Base-by-base conservation (phyloP, 345 rosid species). In the Linum tenue region DNA sequence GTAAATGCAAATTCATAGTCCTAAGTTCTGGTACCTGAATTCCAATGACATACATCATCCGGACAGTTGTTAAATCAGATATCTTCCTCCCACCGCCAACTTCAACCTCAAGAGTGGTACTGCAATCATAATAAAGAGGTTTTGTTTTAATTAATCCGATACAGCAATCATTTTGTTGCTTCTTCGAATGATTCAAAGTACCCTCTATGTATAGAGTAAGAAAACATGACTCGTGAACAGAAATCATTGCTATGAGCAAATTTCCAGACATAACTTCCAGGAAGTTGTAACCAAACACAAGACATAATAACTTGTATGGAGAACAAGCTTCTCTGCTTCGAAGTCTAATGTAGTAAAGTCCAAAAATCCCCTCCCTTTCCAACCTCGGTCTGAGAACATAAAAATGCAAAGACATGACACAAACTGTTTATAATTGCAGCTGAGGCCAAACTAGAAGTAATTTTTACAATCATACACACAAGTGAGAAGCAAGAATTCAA, bases 11-110 rank as follows among this genome's bases (percentile, higher is more conserved):
- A 50, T 42, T 37, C 35, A 12, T 50, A 37, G 35, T 59, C 36
- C 62, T 22, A 22, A 10, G 8, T 59, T 14, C 7, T 6, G n/a
- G 59, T 77, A 94, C 99, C 97, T 80, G 88, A 71, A 95, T 75
- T 71, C 99, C 98, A 63, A 95, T 70, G 68, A 84, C 72, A 75
- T 86, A 95, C 77, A 87, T 64, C 86, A 82, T 78, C 69, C 96
- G 85, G 55, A 89, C 79, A 8, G 91, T 84, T 75, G 96, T 89
- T 78, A 91, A 89, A 65, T 86, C 84, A 4, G 94, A 91, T 63
- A 91, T 55, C 80, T 95, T 87, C 74, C 99, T 85, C 72, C 98
- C 97, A 48, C 95, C 98, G 57, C 99, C 96, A 59, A 89, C 69
- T 78, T 91, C 99, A 74, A 95, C 60, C 86, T 91, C 96, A 70